Evolutionary conservation across 768 basidiomycete genomes (phyloP).

Genomic region (Lentinula edodes): DNA sequence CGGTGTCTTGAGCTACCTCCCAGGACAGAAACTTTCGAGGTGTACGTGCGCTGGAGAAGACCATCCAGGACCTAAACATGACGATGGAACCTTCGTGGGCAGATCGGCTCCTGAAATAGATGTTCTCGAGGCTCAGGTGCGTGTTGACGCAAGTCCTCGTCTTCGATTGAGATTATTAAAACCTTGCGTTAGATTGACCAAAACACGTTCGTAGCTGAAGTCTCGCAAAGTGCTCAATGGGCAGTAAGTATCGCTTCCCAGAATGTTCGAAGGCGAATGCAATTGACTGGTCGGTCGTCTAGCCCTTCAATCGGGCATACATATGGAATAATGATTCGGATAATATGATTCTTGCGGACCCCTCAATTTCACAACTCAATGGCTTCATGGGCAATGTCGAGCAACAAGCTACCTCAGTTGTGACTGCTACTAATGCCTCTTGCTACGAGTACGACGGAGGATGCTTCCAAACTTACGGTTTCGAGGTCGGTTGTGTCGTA

Average conservation of each 20-base stretch:
- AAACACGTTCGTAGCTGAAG: conserved; percentile 14
- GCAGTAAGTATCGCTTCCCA: conserved; percentile 20
- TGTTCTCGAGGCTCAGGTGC: conserved; percentile 49
- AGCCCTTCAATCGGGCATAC: conserved; percentile 47
- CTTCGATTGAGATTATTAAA: conserved; percentile 1
- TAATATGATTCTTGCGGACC: conserved; percentile 31
- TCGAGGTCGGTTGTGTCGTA: conserved; percentile 18
- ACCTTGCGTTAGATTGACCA: neutral
- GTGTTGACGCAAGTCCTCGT: conserved; percentile 3
- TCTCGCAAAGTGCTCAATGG: conserved; percentile 52
- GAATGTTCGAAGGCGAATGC: neutral
- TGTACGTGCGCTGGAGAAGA: conserved; percentile 56
- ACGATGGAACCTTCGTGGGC: conserved; percentile 44
- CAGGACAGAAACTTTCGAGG: conserved; percentile 49
- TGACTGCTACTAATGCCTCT: conserved; percentile 24
- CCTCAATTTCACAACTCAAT: conserved; percentile 30
- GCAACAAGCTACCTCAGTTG: conserved; percentile 10
- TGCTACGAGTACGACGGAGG: conserved; percentile 38
- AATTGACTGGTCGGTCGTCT: neutral
- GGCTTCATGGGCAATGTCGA: conserved; percentile 25
- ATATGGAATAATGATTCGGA: conserved; percentile 28
- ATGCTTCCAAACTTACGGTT: conserved; percentile 46
- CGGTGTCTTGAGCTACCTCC: conserved; percentile 37
- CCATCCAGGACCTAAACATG: conserved; percentile 49
- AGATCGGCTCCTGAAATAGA: conserved; percentile 58